These are phyloP conservation scores for Neonectria magnoliae DNA, from an alignment of 2,329 filamentous ascomycete species.

Conservation along the genomic window DNA sequence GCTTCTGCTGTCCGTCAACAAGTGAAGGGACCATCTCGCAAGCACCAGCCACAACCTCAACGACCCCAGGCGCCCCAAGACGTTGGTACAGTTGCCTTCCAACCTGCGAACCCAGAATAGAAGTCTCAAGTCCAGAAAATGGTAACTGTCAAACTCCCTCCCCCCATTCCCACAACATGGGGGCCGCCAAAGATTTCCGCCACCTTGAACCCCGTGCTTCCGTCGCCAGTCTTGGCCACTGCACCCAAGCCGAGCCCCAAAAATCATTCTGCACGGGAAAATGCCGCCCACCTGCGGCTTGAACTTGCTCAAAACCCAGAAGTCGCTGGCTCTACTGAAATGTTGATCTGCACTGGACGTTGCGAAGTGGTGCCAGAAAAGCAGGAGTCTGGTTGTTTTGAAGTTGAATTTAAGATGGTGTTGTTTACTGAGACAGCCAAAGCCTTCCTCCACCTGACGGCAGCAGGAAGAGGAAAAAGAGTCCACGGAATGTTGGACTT, in stretches of 20 bases:
- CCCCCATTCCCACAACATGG: slow-evolving; percentile 17
- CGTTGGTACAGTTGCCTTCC: slow-evolving; percentile 8
- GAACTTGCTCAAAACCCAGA: neutral
- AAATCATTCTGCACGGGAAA: neutral
- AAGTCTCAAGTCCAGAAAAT: slow-evolving; percentile 17
- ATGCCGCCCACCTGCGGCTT: neutral
- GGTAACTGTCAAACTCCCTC: neutral
- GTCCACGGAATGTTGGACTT: slow-evolving; percentile 38
- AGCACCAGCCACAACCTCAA: neutral
- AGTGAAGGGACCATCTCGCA: neutral
- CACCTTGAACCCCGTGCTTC: neutral
- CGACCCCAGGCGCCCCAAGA: neutral
- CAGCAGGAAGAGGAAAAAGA: slow-evolving; percentile 15
- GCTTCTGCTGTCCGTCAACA: neutral
- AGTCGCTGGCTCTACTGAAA: neutral
- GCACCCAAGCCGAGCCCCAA: too few relatives aligned
- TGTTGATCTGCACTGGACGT: neutral
- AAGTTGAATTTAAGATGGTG: slow-evolving; percentile 30
- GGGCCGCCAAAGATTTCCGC: neutral
- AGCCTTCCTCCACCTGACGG: slow-evolving; percentile 34
- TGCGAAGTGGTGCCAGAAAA: slow-evolving; percentile 25
- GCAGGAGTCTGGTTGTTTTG: slow-evolving; percentile 15
- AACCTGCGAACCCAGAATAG: slow-evolving; percentile 27
- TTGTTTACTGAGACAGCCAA: slow-evolving; percentile 22
- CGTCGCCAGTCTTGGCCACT: neutral